phyloP scores from a whole-genome alignment of 73 alveolate genomes.

The Paramecium bursaria region DNA sequence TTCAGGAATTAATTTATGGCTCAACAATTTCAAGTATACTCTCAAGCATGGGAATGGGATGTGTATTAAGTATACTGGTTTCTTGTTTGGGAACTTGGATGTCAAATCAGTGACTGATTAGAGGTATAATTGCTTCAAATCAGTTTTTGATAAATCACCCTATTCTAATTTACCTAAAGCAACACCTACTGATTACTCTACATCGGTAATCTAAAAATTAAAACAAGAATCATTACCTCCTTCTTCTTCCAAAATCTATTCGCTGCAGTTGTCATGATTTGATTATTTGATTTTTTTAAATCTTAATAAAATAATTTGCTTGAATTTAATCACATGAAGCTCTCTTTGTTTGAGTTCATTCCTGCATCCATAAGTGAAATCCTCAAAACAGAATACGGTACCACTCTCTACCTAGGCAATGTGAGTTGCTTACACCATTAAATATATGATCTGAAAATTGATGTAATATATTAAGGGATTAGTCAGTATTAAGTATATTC shows the following conservation, averaged over 20 bases:
- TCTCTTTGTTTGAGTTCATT: not conserved
- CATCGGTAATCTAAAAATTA: not conserved
- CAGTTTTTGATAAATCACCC: not conserved
- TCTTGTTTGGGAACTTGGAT: slow-evolving; percentile 24
- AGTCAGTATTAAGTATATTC: not conserved
- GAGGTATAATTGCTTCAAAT: slow-evolving; percentile 1
- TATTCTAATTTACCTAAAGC: slow-evolving; percentile 31
- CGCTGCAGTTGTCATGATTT: slow-evolving; percentile 34
- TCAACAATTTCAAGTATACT: slow-evolving; percentile 6
- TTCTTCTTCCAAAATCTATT: slow-evolving; percentile 60
- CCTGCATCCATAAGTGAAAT: not conserved
- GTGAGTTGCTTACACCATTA: not conserved
- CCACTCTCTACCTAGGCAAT: not conserved
- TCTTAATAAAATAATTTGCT: slow-evolving; percentile 14
- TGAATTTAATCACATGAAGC: not conserved
- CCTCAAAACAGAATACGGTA: not conserved
- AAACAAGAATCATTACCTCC: not conserved
- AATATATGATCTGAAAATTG: not conserved
- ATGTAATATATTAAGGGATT: not conserved
- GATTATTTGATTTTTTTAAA: slow-evolving; percentile 55
- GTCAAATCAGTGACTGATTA: slow-evolving; percentile 55
- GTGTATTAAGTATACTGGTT: slow-evolving; percentile 26
- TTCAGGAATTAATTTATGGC: slow-evolving; percentile 65
- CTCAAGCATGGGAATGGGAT: slow-evolving; percentile 60
- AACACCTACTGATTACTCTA: slow-evolving; percentile 47